Evolutionary conservation across 2,329 filamentous ascomycete genomes (phyloP).

Genomic region (Ophiostoma sp.): DNA sequence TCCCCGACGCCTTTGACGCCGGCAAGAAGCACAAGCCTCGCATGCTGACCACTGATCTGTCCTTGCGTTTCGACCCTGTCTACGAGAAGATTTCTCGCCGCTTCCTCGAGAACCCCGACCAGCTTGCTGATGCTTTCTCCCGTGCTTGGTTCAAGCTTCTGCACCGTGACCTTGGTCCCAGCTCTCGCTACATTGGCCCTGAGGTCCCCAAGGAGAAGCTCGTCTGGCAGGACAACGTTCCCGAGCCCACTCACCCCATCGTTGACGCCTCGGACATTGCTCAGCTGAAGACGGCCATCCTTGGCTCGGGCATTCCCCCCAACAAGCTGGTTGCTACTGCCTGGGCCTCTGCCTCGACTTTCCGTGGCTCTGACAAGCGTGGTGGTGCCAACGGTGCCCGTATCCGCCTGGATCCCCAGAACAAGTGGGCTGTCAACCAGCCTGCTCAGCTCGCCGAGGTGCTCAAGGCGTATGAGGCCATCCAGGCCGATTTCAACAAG

Average conservation of each 20-base stretch:
- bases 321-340: conserved; percentile 54
- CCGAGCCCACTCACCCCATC: conserved; percentile 51
- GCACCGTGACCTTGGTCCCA: conserved; percentile 73
- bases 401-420: conserved; percentile 67
- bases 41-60: conserved; percentile 72
- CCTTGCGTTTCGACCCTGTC: conserved; percentile 63
- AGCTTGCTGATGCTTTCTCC: conserved; percentile 64
- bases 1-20: conserved; percentile 65
- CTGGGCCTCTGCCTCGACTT: conserved; percentile 66
- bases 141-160: conserved; percentile 80
- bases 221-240: conserved; percentile 72
- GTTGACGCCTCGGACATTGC: conserved; percentile 59
- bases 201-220: conserved; percentile 59
- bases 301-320: conserved; percentile 36
- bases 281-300: conserved; percentile 63
- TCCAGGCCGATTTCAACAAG: conserved; percentile 63
- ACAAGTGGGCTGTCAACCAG: conserved; percentile 71
- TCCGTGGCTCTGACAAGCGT: conserved; percentile 73
- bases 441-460: conserved; percentile 59
- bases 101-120: conserved; percentile 63
- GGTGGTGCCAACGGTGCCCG: conserved; percentile 76
- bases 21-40: conserved; percentile 68
- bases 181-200: conserved; percentile 65
- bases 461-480: conserved; percentile 54
- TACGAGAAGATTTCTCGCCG: conserved; percentile 72